These are phyloP conservation scores for Litchi chinensis DNA, from an alignment of 345 rosid genomes.

Conservation along the genomic window DNA sequence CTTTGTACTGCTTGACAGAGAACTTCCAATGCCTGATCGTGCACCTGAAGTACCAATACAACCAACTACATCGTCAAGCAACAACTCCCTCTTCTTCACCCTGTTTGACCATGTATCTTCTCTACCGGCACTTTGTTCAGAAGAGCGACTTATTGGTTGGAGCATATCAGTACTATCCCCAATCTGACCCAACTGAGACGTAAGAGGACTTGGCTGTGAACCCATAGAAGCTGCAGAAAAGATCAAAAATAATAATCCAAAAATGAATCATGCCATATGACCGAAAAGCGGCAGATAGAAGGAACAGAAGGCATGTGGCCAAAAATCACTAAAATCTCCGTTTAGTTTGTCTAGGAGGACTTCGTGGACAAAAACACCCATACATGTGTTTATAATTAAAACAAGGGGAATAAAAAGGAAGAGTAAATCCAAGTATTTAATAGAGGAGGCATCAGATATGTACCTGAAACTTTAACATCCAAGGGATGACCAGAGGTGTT, in stretches of 20 bases:
- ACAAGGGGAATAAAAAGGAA: neutral
- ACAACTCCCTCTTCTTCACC: conserved; percentile 85
- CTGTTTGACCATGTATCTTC: conserved; percentile 77
- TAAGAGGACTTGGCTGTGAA: conserved; percentile 53
- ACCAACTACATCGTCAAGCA: conserved; percentile 81
- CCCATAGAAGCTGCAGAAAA: conserved; percentile 64
- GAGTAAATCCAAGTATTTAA: conserved; percentile 6
- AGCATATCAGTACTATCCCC: conserved; percentile 52
- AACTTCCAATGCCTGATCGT: conserved; percentile 53
- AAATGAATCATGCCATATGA: neutral
- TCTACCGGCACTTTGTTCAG: conserved; percentile 48
- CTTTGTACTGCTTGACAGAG: conserved; percentile 75
- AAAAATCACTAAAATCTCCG: conserved; percentile 6
- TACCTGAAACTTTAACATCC: conserved; percentile 49
- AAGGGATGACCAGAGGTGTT: conserved; percentile 29
- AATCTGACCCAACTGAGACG: conserved; percentile 47
- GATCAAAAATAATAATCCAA: conserved; percentile 24
- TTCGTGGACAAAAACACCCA: conserved; percentile 2
- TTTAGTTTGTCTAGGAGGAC: neutral
- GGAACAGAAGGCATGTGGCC: conserved; percentile 6
- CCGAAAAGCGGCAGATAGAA: neutral
- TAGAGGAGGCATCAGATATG: conserved; percentile 17
- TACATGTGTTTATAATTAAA: neutral
- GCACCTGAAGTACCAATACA: conserved; percentile 35
- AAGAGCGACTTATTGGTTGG: conserved; percentile 44